phyloP scores from a whole-genome alignment of 2,329 filamentous ascomycete species.

The Erysiphe pulchra region DNA sequence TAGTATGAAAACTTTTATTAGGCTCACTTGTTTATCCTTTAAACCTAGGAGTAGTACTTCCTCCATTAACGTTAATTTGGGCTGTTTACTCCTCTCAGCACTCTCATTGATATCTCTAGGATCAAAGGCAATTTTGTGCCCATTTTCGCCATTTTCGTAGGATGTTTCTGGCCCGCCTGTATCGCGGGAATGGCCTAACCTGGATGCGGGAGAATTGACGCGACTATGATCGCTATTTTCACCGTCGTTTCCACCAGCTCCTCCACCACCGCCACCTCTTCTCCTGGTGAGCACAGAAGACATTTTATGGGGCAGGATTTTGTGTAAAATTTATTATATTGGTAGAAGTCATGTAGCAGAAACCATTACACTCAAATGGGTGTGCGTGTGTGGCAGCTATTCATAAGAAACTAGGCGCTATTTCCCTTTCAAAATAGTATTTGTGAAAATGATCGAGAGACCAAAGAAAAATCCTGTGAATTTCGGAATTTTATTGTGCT shows the following conservation, averaged over 20 bases:
- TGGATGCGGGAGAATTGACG: constrained; percentile 37
- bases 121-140: constrained; percentile 96
- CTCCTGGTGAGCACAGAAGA: constrained; percentile 33
- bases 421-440: too few relatives aligned
- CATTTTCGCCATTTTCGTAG: constrained; percentile 80
- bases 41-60: constrained; percentile 84
- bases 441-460: too few relatives aligned
- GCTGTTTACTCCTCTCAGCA: constrained; percentile 87
- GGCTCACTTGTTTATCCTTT: constrained; percentile 81
- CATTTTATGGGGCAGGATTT: constrained; percentile 9
- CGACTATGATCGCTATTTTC: constrained; percentile 38
- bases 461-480: too few relatives aligned
- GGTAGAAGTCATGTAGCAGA: too few relatives aligned
- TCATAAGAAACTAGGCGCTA: too few relatives aligned
- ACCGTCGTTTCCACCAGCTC: constrained; percentile 35
- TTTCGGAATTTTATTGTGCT: too few relatives aligned
- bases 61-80: constrained; percentile 96
- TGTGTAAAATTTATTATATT: too few relatives aligned
- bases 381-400: too few relatives aligned
- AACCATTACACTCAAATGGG: too few relatives aligned
- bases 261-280: constrained; percentile 38
- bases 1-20: not conserved
- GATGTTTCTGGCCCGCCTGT: constrained; percentile 45
- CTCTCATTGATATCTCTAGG: constrained; percentile 93
- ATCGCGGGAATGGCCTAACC: constrained; percentile 30